phyloP scores from a whole-genome alignment of 352 stramenopile genomes.

The Phytophthora sp. region DNA sequence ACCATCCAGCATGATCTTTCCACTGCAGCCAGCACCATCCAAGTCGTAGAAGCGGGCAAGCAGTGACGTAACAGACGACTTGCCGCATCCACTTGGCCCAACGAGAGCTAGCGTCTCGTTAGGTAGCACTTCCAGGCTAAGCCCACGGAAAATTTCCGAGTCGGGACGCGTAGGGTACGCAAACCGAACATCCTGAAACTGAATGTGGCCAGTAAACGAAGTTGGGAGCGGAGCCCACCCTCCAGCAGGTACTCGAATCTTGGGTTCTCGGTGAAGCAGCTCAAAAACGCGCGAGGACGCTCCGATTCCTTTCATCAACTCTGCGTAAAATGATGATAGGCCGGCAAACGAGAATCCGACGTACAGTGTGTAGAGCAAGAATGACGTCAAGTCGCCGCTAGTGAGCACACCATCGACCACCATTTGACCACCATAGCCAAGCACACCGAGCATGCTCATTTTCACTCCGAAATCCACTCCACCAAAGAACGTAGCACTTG shows the following conservation, averaged over 20 bases:
- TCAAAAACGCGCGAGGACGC: constrained; percentile 91
- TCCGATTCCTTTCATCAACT: constrained; percentile 90
- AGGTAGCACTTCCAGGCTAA: constrained; percentile 63
- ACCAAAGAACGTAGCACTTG: constrained; percentile 87
- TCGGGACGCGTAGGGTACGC: constrained; percentile 68
- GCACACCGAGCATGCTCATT: constrained; percentile 88
- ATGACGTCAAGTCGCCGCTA: constrained; percentile 92
- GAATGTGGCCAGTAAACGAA: constrained; percentile 58
- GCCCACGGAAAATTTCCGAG: constrained; percentile 50
- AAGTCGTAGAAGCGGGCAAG: constrained; percentile 82
- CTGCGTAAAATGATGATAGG: constrained; percentile 93
- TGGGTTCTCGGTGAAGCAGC: constrained; percentile 85
- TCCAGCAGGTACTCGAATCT: constrained; percentile 47
- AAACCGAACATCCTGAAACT: constrained; percentile 88
- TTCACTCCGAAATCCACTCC: constrained; percentile 86
- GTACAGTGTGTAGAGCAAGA: constrained; percentile 94
- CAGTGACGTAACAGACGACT: constrained; percentile 75
- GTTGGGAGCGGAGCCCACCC: constrained; percentile 38
- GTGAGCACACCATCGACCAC: constrained; percentile 87
- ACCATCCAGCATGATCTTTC: constrained; percentile 65
- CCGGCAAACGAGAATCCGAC: constrained; percentile 90
- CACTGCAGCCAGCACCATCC: constrained; percentile 47
- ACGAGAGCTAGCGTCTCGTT: constrained; percentile 82
- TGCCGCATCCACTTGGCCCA: constrained; percentile 69
- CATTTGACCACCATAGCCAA: constrained; percentile 93